Evolutionary conservation across 257 asterid genomes (phyloP).

Genomic region (Scutellaria galericulata): DNA sequence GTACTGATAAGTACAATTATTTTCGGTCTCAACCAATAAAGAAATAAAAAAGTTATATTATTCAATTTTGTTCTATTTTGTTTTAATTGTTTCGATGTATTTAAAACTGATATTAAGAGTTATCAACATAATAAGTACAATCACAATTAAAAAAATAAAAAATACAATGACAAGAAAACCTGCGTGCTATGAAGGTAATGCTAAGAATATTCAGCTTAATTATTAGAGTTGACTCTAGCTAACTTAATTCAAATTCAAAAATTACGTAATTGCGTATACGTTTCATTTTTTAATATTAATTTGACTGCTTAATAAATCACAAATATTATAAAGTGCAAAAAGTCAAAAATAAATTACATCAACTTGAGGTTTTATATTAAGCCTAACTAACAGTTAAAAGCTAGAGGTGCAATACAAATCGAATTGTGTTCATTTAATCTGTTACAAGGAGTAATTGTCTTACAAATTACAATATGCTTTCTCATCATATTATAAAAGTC

Average conservation of each 20-base stretch:
- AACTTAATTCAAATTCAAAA: constrained; percentile 10
- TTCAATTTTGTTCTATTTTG: no score
- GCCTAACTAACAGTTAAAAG: not conserved
- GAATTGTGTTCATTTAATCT: no score
- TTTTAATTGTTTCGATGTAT: not conserved
- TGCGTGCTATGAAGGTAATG: constrained; percentile 1
- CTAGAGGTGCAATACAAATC: no score
- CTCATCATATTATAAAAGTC: no score
- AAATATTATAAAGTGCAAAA: not conserved
- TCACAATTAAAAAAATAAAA: not conserved
- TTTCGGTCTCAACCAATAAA: no score
- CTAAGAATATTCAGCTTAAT: not conserved
- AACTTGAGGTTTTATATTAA: not conserved
- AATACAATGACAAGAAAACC: constrained; percentile 10
- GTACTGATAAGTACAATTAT: not conserved
- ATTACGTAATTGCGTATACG: not conserved
- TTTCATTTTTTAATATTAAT: not conserved
- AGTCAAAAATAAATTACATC: not conserved
- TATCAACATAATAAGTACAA: no score
- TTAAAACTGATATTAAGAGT: not conserved
- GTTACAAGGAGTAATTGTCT: no score
- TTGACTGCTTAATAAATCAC: not conserved
- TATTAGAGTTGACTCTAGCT: constrained; percentile 32
- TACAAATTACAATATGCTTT: no score
- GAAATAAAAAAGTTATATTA: no score